phyloP scores from a whole-genome alignment of 352 stramenopile genomes.

The Stephanocyclus meneghinianus region DNA sequence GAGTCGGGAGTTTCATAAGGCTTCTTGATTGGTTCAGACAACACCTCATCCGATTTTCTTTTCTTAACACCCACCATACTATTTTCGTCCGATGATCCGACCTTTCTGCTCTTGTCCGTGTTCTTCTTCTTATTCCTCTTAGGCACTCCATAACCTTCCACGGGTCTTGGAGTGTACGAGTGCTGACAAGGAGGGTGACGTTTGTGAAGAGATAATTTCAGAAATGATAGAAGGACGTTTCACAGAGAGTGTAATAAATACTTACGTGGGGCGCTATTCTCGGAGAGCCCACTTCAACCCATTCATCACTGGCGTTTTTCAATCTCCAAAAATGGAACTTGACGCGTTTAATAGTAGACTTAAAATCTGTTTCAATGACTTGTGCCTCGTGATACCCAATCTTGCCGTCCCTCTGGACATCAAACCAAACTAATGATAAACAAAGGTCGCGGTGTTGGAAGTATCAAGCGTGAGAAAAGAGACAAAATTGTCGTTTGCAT shows the following conservation, averaged over 20 bases:
- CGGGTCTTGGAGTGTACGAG: conserved; percentile 50
- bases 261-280: conserved; percentile 69
- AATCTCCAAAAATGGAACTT: conserved; percentile 78
- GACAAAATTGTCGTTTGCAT: conserved; percentile 4
- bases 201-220: not conserved
- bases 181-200: conserved; percentile 20
- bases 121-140: conserved; percentile 48
- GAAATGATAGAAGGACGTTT: not conserved
- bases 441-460: not conserved
- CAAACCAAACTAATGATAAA: conserved; percentile 66
- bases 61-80: not conserved
- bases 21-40: not conserved
- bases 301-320: conserved; percentile 66
- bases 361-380: conserved; percentile 72
- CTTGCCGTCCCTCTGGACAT: conserved; percentile 70
- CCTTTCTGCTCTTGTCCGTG: conserved; percentile 6
- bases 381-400: conserved; percentile 65
- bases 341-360: conserved; percentile 64
- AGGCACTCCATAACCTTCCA: conserved; percentile 28
- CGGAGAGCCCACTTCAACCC: conserved; percentile 67
- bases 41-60: conserved; percentile 7
- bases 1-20: not conserved
- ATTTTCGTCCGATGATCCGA: not conserved
- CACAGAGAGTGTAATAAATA: conserved; percentile 7
- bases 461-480: conserved; percentile 9